Evolutionary conservation across 192 early-diverging fungal species (phyloP), one percentile per base, ranked within the genome.

Genomic region (Coemansia sp.): DNA sequence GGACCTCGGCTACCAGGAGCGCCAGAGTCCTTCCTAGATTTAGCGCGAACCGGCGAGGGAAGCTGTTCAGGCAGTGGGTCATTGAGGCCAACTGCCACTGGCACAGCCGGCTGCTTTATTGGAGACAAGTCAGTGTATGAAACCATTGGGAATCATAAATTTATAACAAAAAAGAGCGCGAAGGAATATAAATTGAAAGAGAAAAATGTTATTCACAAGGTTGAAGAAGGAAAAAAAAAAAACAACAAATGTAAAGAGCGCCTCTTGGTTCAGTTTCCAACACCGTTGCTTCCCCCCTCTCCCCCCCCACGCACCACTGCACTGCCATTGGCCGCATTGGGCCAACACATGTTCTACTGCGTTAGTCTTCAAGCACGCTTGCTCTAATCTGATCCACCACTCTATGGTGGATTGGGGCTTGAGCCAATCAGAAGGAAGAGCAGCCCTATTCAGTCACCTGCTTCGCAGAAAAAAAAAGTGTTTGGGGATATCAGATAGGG

Each of bases 71-170:
- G 69, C 10, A 69, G 13, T 3, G 74, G 79, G 74, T 73, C 79
- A 62, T 76, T 82, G 11, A 82, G 68, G 35, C 73, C 47, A 39
- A 74, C 65, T 19, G 67, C 71, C n/a, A 82, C 74, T 11, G 79
- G 79, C 33, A 67, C 74, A 28, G 67, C 63, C 32, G 79, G 74
- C 72, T 82, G 74, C 44, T 82, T 82, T 23, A 76, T 44, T 16
- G 79, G 71, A 65, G 71, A 74, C 74, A 82, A 70, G 46, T 82
- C 79, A 26, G 79, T 75, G 42, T 82, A 82, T 16, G 79, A 82
- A 44, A 82, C 79, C 79, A 82, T 82, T 32, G 43, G 30, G 28
- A 16, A 35, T 32, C 19, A 23, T 17, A 44, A 55, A 57, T 40
- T 57, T 37, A 37, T 19, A 6, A 68, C 23, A 46, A 33, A 68